A percentile compares a stretch with the other conserved stretches of the same genome.
phyloP scores from a whole-genome alignment of 805 yeast genomes.

The Candida chilensis region DNA sequence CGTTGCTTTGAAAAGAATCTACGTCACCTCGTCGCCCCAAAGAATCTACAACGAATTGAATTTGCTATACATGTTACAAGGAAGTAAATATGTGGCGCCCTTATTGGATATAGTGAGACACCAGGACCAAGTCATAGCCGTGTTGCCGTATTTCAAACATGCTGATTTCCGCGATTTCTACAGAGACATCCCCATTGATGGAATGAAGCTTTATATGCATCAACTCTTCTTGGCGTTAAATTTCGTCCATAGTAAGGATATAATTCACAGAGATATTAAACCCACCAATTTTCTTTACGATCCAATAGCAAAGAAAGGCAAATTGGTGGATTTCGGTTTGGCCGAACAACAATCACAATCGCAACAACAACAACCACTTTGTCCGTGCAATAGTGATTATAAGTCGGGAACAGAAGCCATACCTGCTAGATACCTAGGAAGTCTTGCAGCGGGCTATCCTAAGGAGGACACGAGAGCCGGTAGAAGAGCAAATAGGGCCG shows the following conservation, averaged over 20 bases:
- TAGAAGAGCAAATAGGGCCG: constrained; percentile 93
- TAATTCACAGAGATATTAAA: constrained; percentile 32
- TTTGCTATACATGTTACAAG: constrained; percentile 58
- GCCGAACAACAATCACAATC: constrained; percentile 56
- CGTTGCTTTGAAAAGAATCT: constrained; percentile 89
- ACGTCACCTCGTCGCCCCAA: constrained; percentile 91
- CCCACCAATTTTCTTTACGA: constrained; percentile 66
- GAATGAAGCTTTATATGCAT: constrained; percentile 72
- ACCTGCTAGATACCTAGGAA: too few species aligned
- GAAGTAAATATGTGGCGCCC: constrained; percentile 75
- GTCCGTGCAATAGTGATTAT: constrained; percentile 1
- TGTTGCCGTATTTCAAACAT: constrained; percentile 85
- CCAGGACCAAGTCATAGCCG: constrained; percentile 90
- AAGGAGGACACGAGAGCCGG: constrained; percentile 85
- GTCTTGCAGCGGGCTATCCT: constrained; percentile 80
- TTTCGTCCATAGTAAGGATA: constrained; percentile 39
- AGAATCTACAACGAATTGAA: constrained; percentile 85
- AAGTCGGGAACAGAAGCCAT: too few species aligned
- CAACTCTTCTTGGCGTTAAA: constrained; percentile 72
- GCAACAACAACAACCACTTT: not conserved
- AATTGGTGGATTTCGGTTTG: constrained; percentile 84
- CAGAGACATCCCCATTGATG: constrained; percentile 68
- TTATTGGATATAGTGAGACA: constrained; percentile 77
- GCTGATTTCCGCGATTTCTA: constrained; percentile 85
- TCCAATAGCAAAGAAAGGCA: constrained; percentile 61